Evolutionary conservation across 805 yeast genomes (phyloP).

Genomic region (Clavispora phyllophila): DNA sequence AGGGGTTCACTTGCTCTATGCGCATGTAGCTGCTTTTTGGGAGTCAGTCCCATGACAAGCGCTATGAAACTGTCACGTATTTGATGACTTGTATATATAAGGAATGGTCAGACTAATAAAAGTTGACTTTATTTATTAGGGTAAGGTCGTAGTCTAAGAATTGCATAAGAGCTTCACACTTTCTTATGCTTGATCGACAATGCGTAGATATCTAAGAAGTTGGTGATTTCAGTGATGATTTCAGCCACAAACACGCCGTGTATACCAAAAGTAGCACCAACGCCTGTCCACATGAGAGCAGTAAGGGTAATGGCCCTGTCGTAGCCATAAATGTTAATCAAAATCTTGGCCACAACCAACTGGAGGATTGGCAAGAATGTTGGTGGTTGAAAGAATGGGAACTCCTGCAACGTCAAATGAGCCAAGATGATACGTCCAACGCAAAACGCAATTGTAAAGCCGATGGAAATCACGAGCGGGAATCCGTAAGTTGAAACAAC

Average conservation of each 20-base stretch:
- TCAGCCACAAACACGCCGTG: conserved; percentile 71
- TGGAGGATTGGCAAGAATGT: conserved; percentile 60
- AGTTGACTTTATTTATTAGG: not conserved
- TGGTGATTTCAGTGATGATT: conserved; percentile 73
- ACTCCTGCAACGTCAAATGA: conserved; percentile 74
- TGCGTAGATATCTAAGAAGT: conserved; percentile 79
- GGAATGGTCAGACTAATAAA: conserved; percentile 5
- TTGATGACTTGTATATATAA: conserved; percentile 19
- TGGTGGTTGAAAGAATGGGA: conserved; percentile 71
- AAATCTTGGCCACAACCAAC: conserved; percentile 28
- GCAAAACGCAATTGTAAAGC: conserved; percentile 69
- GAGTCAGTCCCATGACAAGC: not conserved
- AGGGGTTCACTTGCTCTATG: not conserved
- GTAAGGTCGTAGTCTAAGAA: not conserved
- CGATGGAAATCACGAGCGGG: conserved; percentile 65
- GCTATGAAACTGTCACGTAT: conserved; percentile 6
- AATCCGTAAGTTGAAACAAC: conserved; percentile 40
- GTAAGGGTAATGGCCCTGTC: conserved; percentile 40
- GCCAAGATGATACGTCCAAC: conserved; percentile 91
- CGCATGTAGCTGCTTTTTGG: not conserved
- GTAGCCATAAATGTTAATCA: conserved; percentile 33
- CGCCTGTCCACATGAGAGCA: conserved; percentile 59
- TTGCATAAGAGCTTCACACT: conserved; percentile 17
- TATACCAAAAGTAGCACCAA: conserved; percentile 61
- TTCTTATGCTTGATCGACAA: conserved; percentile 77